Conservation (phyloP, 768 basidiomycete genomes). For the Collybia nuda region DNA sequence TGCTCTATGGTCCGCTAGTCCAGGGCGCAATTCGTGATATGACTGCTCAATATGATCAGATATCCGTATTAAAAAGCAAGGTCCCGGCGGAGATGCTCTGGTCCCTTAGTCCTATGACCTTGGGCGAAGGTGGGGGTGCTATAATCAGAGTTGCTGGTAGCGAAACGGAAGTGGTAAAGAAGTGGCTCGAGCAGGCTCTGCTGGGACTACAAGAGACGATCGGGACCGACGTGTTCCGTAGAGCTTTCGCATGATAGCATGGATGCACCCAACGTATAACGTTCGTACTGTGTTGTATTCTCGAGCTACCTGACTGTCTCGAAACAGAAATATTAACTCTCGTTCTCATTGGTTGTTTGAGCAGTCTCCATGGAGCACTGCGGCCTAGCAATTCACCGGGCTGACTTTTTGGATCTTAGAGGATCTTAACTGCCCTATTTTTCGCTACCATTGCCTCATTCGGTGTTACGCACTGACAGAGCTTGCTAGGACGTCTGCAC, state of each 20-base stretch:
- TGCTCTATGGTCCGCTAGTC: conserved; percentile 73
- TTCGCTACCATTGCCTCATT: too few relatives aligned
- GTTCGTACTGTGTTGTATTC: too few relatives aligned
- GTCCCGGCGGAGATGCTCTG: conserved; percentile 71
- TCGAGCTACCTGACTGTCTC: neutral
- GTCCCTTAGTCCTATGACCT: conserved; percentile 66
- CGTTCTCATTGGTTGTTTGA: too few relatives aligned
- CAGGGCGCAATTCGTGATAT: conserved; percentile 48
- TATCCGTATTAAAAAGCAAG: conserved; percentile 63
- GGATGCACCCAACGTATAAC: neutral
- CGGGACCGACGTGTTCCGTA: conserved; percentile 64
- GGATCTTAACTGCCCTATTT: too few relatives aligned
- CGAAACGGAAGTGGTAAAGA: conserved; percentile 73
- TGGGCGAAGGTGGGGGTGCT: conserved; percentile 39
- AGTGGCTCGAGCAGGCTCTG: conserved; percentile 65
- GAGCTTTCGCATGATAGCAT: conserved; percentile 48
- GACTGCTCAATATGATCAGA: conserved; percentile 43
- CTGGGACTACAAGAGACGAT: conserved; percentile 48
- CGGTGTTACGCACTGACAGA: too few relatives aligned
- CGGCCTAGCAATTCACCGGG: too few relatives aligned
- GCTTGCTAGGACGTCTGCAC: too few relatives aligned
- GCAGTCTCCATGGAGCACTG: too few relatives aligned
- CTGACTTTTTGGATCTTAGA: too few relatives aligned
- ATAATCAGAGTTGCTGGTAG: conserved; percentile 74
- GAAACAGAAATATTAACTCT: too few relatives aligned